Evolutionary conservation across 2,329 filamentous ascomycete genomes (phyloP).

Genomic region (Venturia nashicola): DNA sequence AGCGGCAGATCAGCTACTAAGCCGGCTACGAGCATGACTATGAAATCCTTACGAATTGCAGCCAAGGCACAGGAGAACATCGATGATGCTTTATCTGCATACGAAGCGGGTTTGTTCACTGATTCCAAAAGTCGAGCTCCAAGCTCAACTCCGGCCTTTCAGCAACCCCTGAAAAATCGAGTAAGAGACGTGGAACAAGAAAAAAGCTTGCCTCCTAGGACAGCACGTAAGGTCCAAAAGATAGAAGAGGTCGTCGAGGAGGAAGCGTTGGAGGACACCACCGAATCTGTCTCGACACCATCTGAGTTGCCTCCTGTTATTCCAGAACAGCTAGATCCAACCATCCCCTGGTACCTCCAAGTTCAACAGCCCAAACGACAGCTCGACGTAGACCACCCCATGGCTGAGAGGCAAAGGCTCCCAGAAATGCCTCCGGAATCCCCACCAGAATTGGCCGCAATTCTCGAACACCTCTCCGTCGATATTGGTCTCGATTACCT

Average conservation of each 20-base stretch:
- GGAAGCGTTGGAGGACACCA: not conserved
- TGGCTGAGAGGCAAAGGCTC: conserved; percentile 43
- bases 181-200: not conserved
- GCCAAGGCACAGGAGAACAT: not conserved
- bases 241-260: not conserved
- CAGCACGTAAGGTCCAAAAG: not conserved
- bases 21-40: not conserved
- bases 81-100: not conserved
- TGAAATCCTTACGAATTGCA: not conserved
- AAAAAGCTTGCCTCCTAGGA: not conserved
- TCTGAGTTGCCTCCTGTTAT: not conserved
- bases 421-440: conserved; percentile 55
- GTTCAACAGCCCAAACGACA: conserved; percentile 29
- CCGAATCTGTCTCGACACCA: not conserved
- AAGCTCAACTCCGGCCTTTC: not conserved
- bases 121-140: not conserved
- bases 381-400: conserved; percentile 23
- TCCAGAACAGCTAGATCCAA: not conserved
- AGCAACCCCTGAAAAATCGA: not conserved
- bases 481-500: conserved; percentile 81
- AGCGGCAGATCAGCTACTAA: not conserved
- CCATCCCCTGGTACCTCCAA: conserved; percentile 75
- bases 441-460: conserved; percentile 56
- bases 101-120: not conserved
- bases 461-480: conserved; percentile 69